A percentile compares a stretch with the other conserved stretches of the same genome.
These are phyloP conservation scores for Nemophila menziesii DNA, from an alignment of 257 asterid species.

Conservation along the genomic window DNA sequence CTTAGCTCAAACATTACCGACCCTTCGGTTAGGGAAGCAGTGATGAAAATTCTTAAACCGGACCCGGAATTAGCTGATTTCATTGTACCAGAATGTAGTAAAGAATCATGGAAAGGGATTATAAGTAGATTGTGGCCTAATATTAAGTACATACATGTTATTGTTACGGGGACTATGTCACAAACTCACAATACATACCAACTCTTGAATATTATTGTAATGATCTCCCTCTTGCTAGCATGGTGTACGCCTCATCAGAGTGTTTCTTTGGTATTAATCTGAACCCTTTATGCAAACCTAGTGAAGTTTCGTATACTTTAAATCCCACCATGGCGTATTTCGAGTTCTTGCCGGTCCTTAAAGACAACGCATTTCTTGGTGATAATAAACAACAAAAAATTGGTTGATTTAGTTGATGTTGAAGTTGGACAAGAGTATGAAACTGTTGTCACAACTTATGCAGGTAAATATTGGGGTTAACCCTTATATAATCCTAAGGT, in stretches of 20 bases:
- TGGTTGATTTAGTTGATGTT: slow-evolving; percentile 21
- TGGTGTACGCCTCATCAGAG: slow-evolving; percentile 26
- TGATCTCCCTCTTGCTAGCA: slow-evolving; percentile 20
- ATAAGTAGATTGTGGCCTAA: slow-evolving; percentile 35
- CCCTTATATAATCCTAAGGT: too few species aligned
- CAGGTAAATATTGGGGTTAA: too few species aligned
- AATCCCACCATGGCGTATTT: slow-evolving; percentile 32
- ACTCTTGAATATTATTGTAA: slow-evolving; percentile 32
- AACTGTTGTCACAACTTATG: slow-evolving; percentile 24
- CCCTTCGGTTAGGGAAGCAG: background rate
- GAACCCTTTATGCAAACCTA: slow-evolving; percentile 24
- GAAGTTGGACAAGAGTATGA: slow-evolving; percentile 34
- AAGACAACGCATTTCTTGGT: slow-evolving; percentile 7
- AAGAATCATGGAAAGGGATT: slow-evolving; percentile 25
- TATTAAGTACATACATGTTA: slow-evolving; percentile 24
- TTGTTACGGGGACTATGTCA: slow-evolving; percentile 38
- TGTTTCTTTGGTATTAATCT: slow-evolving; percentile 32
- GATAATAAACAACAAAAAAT: background rate
- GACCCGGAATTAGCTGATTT: slow-evolving; percentile 22
- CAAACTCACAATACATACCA: slow-evolving; percentile 31
- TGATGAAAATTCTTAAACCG: slow-evolving; percentile 8
- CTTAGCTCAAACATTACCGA: slow-evolving; percentile 1
- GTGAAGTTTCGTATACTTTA: slow-evolving; percentile 30
- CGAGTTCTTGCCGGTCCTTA: slow-evolving; percentile 27
- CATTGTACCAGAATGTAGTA: slow-evolving; percentile 15